Conservation (phyloP, 306 rosid genomes). For the Glycine tomentella region DNA sequence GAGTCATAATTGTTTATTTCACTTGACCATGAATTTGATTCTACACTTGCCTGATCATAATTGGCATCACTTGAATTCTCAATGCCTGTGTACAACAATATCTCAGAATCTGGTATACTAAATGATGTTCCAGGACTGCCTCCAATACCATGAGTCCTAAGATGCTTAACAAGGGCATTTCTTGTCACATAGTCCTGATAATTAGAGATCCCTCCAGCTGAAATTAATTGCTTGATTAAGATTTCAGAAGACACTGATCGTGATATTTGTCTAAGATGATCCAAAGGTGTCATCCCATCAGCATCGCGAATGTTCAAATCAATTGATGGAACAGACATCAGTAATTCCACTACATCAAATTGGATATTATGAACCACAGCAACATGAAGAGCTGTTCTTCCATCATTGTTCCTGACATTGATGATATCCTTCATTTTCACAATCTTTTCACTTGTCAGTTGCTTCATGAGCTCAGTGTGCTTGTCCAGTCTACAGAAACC, state of each 20-base stretch:
- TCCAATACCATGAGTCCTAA: conserved; percentile 71
- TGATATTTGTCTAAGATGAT: conserved; percentile 75
- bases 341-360: conserved; percentile 72
- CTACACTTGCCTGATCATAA: conserved; percentile 56
- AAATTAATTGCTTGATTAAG: conserved; percentile 72
- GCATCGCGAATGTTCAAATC: conserved; percentile 70
- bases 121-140: conserved; percentile 90
- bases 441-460: conserved; percentile 51
- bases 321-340: conserved; percentile 74
- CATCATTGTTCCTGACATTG: conserved; percentile 78
- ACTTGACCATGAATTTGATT: conserved; percentile 58
- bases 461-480: conserved; percentile 77
- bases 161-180: conserved; percentile 65
- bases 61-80: conserved; percentile 63
- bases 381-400: conserved; percentile 86
- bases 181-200: conserved; percentile 52
- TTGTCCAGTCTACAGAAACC: conserved; percentile 81
- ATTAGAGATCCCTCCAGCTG: conserved; percentile 78
- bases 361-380: conserved; percentile 70
- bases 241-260: conserved; percentile 67
- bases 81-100: conserved; percentile 71
- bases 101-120: conserved; percentile 86
- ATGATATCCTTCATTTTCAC: conserved; percentile 61
- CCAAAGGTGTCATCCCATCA: conserved; percentile 83
- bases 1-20: conserved; percentile 57